A percentile compares a stretch with the other conserved stretches of the same genome.
These are phyloP conservation scores for Cicer judaicum DNA, from an alignment of 306 rosid genomes.

Conservation along the genomic window DNA sequence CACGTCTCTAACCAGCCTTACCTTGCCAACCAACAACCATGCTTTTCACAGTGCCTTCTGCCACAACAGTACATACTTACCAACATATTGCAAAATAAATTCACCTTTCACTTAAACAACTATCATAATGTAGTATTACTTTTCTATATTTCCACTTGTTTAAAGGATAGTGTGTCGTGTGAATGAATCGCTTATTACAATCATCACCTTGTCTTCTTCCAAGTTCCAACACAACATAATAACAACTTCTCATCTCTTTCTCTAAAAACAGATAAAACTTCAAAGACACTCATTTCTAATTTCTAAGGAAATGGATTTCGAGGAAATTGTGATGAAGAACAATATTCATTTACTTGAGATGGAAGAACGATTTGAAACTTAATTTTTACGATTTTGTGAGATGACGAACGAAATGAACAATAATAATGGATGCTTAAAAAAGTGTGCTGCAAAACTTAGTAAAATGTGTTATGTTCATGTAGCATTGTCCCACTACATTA, in stretches of 20 bases:
- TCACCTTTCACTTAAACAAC: background rate
- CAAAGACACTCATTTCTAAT: background rate
- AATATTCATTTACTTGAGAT: too few species aligned
- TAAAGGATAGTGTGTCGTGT: constrained; percentile 11
- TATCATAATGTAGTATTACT: constrained; percentile 22
- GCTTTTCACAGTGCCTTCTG: constrained; percentile 54
- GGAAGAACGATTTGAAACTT: too few species aligned
- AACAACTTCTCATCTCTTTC: constrained; percentile 22
- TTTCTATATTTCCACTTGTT: too few species aligned
- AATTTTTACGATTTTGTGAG: too few species aligned
- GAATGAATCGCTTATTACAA: constrained; percentile 25
- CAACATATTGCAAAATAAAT: constrained; percentile 45
- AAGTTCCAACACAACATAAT: constrained; percentile 8
- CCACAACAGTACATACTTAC: constrained; percentile 44
- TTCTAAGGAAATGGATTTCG: background rate
- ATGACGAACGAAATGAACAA: too few species aligned
- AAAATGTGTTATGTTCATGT: constrained; percentile 3
- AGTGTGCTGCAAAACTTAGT: background rate
- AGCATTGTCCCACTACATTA: constrained; percentile 8
- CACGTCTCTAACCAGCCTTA: constrained; percentile 43
- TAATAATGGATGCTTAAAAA: too few species aligned
- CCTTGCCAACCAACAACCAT: constrained; percentile 53
- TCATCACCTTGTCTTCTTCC: constrained; percentile 9
- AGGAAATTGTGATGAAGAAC: too few species aligned
- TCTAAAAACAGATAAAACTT: constrained; percentile 24